Evolutionary conservation across 768 basidiomycete genomes (phyloP).

Genomic region (Termitomyces sp.): DNA sequence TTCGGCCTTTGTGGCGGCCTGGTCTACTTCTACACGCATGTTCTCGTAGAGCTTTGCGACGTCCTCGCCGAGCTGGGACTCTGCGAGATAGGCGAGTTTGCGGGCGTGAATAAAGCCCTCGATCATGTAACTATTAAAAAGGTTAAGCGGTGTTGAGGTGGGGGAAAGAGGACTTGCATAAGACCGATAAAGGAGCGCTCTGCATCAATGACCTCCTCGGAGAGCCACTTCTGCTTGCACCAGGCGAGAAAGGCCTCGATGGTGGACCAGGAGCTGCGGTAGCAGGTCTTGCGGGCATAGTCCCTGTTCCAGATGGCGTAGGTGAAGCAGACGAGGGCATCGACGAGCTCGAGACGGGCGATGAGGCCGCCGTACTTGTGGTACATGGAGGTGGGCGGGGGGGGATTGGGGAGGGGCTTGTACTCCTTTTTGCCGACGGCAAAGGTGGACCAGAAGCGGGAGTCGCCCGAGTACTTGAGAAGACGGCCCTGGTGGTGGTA

Average conservation of each 20-base stretch:
- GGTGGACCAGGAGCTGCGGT: slow-evolving; percentile 59
- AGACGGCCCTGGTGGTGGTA: slow-evolving; percentile 65
- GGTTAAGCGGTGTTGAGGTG: slow-evolving; percentile 22
- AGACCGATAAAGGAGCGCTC: slow-evolving; percentile 70
- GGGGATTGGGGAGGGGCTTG: slow-evolving; percentile 56
- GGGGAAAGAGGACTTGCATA: slow-evolving; percentile 50
- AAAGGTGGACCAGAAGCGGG: slow-evolving; percentile 72
- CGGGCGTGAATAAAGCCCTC: slow-evolving; percentile 63
- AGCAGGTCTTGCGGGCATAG: slow-evolving; percentile 48
- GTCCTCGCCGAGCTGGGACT: slow-evolving; percentile 30
- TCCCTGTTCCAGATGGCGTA: slow-evolving; percentile 82
- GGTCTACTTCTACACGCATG: slow-evolving; percentile 30
- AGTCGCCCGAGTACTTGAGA: slow-evolving; percentile 82
- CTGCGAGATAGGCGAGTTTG: slow-evolving; percentile 28
- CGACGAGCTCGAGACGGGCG: slow-evolving; percentile 72
- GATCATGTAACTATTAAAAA: slow-evolving; percentile 60
- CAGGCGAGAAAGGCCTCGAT: slow-evolving; percentile 65
- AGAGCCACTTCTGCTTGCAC: slow-evolving; percentile 66
- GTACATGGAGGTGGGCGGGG: slow-evolving; percentile 60
- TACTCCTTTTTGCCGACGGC: slow-evolving; percentile 60
- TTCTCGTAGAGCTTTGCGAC: slow-evolving; percentile 30
- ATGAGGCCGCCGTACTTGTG: slow-evolving; percentile 72
- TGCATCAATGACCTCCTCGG: slow-evolving; percentile 44
- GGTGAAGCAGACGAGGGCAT: slow-evolving; percentile 79
- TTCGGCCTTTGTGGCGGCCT: slow-evolving; percentile 34